These are phyloP conservation scores for Cardamine resedifolia DNA, from an alignment of 345 rosid species.

Conservation along the genomic window DNA sequence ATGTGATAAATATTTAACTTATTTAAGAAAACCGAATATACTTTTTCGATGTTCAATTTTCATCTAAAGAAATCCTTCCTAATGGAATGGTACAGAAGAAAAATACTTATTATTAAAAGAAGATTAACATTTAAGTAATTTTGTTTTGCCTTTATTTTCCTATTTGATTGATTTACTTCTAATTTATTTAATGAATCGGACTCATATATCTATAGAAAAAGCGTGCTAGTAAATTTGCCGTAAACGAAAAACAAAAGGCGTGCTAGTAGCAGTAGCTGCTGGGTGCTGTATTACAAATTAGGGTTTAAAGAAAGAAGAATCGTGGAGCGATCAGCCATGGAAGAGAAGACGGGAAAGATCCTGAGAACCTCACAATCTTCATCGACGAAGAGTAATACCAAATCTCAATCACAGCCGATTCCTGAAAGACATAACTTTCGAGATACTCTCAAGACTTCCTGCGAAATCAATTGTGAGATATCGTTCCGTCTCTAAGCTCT, in stretches of 20 bases:
- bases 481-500: constrained; percentile 1
- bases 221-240: neutral
- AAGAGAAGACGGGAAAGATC: neutral
- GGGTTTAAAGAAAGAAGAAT: neutral
- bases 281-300: neutral
- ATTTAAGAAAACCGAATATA: neutral
- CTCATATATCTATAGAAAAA: neutral
- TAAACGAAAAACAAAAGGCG: neutral
- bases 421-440: neutral
- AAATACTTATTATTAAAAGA: neutral
- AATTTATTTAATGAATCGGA: neutral
- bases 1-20: neutral
- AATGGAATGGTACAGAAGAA: too few relatives aligned
- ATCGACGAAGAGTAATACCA: neutral
- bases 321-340: neutral
- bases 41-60: neutral
- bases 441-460: constrained; percentile 2
- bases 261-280: neutral
- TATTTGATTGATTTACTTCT: neutral
- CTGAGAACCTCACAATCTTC: neutral
- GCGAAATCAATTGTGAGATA: neutral
- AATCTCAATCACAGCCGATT: neutral
- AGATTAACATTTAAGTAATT: neutral
- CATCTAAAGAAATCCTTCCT: neutral
- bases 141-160: neutral